These are phyloP conservation scores for Cryoendolithus antarcticus DNA, from an alignment of 2,329 filamentous ascomycete genomes.

Conservation along the genomic window DNA sequence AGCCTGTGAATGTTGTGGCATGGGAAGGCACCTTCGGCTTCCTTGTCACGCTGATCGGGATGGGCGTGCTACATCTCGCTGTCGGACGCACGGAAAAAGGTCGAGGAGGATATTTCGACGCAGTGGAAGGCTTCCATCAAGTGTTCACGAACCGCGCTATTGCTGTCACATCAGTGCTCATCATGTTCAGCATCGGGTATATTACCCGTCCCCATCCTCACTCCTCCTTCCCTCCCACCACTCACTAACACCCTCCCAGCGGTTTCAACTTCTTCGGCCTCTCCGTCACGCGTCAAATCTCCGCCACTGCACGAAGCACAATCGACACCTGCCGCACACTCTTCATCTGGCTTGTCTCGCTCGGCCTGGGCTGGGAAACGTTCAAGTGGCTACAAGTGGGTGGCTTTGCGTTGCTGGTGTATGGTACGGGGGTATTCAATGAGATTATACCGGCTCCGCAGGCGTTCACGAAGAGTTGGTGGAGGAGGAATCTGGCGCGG, in stretches of 20 bases:
- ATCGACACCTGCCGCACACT: conserved; percentile 96
- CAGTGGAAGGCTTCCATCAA: conserved; percentile 71
- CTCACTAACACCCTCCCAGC: conserved; percentile 31
- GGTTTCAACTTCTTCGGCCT: conserved; percentile 99
- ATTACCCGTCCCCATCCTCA: conserved; percentile 15
- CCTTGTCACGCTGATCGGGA: conserved; percentile 60
- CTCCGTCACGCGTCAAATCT: conserved; percentile 78
- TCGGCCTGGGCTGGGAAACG: conserved; percentile 87
- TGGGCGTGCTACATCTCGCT: conserved; percentile 65
- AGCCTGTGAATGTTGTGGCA: conserved; percentile 81
- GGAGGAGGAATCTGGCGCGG: conserved; percentile 8
- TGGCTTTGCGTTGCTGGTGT: conserved; percentile 82
- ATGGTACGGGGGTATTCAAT: conserved; percentile 95
- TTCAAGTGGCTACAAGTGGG: conserved; percentile 95
- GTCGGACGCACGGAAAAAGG: conserved; percentile 66
- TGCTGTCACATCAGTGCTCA: conserved; percentile 65
- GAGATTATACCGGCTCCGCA: conserved; percentile 71
- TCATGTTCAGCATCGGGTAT: conserved; percentile 97
- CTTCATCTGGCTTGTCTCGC: conserved; percentile 94
- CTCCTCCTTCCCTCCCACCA: background rate
- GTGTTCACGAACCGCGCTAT: conserved; percentile 61
- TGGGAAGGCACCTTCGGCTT: conserved; percentile 96
- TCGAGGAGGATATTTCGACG: conserved; percentile 76
- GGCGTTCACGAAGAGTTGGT: conserved; percentile 14
- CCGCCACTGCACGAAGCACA: conserved; percentile 83